Evolutionary conservation across 2,329 filamentous ascomycete species (phyloP).

Genomic region (Sporothrix brunneoviolacea): DNA sequence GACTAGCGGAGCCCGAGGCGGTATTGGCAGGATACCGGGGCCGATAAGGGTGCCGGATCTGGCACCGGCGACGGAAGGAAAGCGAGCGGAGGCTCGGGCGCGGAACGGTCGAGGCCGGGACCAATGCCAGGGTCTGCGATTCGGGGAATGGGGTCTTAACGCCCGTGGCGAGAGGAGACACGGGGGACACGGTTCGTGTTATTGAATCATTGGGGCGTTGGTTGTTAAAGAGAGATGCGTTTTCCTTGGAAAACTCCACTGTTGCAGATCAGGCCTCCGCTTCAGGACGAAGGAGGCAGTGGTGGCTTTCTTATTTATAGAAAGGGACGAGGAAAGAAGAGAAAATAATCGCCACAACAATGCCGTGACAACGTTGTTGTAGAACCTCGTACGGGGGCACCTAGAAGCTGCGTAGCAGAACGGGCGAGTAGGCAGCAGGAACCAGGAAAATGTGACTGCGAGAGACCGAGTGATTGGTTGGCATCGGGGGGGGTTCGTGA

Average conservation of each 20-base stretch:
- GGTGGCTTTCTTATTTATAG: background rate
- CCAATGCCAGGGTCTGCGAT: background rate
- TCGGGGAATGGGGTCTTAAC: background rate
- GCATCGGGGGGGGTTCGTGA: background rate
- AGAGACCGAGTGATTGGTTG: background rate
- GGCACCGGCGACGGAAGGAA: constrained; percentile 17
- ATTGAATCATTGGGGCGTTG: constrained; percentile 36
- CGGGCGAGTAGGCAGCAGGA: background rate
- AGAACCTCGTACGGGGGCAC: no score
- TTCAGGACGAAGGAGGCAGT: background rate
- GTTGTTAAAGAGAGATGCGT: background rate
- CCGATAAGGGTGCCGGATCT: background rate
- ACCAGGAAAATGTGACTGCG: background rate
- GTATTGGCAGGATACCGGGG: background rate
- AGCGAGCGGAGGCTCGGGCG: background rate
- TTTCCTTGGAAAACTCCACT: constrained; percentile 14
- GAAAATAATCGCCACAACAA: no score
- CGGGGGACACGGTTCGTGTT: constrained; percentile 28
- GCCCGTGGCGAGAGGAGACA: constrained; percentile 5
- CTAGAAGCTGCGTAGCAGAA: no score
- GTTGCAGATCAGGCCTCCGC: constrained; percentile 8
- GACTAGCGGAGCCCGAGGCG: constrained; percentile 10
- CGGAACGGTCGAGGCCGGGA: background rate
- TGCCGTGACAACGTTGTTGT: no score
- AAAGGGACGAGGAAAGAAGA: background rate